phyloP scores from a whole-genome alignment of 1,284 basidiomycete genomes.

The Taiwanofungus camphoratus region DNA sequence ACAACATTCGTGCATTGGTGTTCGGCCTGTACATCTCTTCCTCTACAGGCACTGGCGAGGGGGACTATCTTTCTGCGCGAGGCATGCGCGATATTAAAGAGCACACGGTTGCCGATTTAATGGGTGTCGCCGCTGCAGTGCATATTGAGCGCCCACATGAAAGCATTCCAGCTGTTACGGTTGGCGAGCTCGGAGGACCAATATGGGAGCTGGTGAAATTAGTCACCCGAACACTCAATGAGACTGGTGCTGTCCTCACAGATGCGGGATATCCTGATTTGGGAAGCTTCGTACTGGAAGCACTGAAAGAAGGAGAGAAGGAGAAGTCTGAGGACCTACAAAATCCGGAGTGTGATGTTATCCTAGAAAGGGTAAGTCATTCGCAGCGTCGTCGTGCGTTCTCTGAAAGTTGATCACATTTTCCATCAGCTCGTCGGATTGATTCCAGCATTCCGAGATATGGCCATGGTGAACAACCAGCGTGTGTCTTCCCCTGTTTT shows the following conservation, averaged over 20 bases:
- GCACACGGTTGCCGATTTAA: slow-evolving; percentile 62
- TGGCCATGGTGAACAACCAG: slow-evolving; percentile 54
- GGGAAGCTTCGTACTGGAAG: slow-evolving; percentile 67
- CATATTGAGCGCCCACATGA: slow-evolving; percentile 71
- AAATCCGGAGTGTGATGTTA: slow-evolving; percentile 44
- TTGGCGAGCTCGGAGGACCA: slow-evolving; percentile 73
- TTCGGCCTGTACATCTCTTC: slow-evolving; percentile 69
- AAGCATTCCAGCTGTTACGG: slow-evolving; percentile 59
- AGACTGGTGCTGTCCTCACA: slow-evolving; percentile 66
- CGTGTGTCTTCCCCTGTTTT: slow-evolving; percentile 33
- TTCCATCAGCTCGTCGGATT: slow-evolving; percentile 56
- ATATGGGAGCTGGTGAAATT: slow-evolving; percentile 69
- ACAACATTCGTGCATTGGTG: slow-evolving; percentile 68
- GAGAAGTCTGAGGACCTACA: slow-evolving; percentile 28
- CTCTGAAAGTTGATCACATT: slow-evolving; percentile 1
- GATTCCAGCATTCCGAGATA: slow-evolving; percentile 75
- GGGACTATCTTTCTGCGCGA: slow-evolving; percentile 58
- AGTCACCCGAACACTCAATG: slow-evolving; percentile 58
- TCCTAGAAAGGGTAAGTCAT: slow-evolving; percentile 55
- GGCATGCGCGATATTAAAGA: slow-evolving; percentile 54
- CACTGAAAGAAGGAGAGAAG: slow-evolving; percentile 52
- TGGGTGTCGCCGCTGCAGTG: slow-evolving; percentile 51
- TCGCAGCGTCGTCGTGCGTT: slow-evolving; percentile 4
- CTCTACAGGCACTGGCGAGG: slow-evolving; percentile 38
- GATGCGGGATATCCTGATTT: slow-evolving; percentile 61